Percentiles rank a stretch among this genome's conserved stretches.
phyloP scores from a whole-genome alignment of 352 stramenopile species.

The Phytophthora hibernalis region DNA sequence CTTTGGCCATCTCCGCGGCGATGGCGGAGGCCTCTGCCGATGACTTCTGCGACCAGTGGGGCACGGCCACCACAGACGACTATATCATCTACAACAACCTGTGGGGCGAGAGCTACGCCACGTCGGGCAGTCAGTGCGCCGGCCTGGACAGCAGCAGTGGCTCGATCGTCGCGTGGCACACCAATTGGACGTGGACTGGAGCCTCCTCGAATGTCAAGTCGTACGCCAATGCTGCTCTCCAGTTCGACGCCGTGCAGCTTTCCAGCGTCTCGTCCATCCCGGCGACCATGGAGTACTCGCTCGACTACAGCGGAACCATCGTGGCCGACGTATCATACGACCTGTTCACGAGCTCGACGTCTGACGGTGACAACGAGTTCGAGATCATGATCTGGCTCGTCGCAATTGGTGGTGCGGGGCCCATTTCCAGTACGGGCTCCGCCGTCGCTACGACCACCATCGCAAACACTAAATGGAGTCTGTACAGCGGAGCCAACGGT shows the following conservation, averaged over 20 bases:
- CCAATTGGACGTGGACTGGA: slow-evolving; percentile 39
- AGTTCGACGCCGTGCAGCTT: slow-evolving; percentile 42
- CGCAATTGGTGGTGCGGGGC: slow-evolving; percentile 37
- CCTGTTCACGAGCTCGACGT: slow-evolving; percentile 44
- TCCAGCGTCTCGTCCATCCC: slow-evolving; percentile 44
- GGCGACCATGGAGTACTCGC: slow-evolving; percentile 41
- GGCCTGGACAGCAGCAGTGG: slow-evolving; percentile 38
- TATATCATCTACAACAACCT: slow-evolving; percentile 63
- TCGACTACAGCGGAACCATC: slow-evolving; percentile 36
- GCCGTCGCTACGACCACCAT: slow-evolving; percentile 34
- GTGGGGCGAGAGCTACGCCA: slow-evolving; percentile 39
- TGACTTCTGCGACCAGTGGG: slow-evolving; percentile 44
- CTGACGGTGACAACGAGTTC: slow-evolving; percentile 36
- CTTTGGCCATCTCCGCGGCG: background rate
- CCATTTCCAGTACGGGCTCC: slow-evolving; percentile 44
- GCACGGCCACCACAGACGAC: slow-evolving; percentile 26
- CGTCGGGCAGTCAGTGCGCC: slow-evolving; percentile 49
- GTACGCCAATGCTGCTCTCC: slow-evolving; percentile 50
- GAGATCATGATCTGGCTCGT: slow-evolving; percentile 60
- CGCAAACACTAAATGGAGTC: slow-evolving; percentile 20
- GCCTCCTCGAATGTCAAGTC: slow-evolving; percentile 46
- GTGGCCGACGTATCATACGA: slow-evolving; percentile 51
- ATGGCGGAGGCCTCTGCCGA: slow-evolving; percentile 1
- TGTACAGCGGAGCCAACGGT: slow-evolving; percentile 41
- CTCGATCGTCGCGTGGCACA: slow-evolving; percentile 42